Percentiles rank a stretch among this genome's conserved stretches.
phyloP scores from a whole-genome alignment of 352 stramenopile species.

The Globisporangium cederbergense region DNA sequence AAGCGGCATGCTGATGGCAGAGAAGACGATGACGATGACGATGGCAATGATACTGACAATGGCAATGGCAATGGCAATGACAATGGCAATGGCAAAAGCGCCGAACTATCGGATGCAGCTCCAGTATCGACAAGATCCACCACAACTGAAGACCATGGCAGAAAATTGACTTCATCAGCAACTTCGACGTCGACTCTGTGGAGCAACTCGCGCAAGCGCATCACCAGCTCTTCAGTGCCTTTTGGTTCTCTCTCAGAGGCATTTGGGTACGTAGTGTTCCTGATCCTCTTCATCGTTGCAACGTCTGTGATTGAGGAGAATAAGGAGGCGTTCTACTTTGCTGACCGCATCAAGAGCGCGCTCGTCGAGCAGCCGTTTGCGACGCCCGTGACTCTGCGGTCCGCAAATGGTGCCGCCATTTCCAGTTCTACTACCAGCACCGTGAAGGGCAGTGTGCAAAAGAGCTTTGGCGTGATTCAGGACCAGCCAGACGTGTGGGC shows the following conservation, averaged over 20 bases:
- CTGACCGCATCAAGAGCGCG: conserved; percentile 44
- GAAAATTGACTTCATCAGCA: neutral
- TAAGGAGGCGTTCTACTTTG: conserved; percentile 61
- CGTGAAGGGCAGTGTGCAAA: conserved; percentile 22
- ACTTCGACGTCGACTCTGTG: neutral
- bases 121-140: neutral
- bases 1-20: conserved; percentile 30
- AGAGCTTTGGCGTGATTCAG: conserved; percentile 50
- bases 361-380: conserved; percentile 50
- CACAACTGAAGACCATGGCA: neutral
- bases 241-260: conserved; percentile 55
- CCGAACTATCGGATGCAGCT: conserved; percentile 2
- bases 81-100: neutral
- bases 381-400: conserved; percentile 14
- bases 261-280: conserved; percentile 44
- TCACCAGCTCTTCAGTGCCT: conserved; percentile 31
- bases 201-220: conserved; percentile 24
- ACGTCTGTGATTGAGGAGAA: conserved; percentile 45
- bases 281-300: conserved; percentile 54
- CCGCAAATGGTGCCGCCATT: conserved; percentile 12
- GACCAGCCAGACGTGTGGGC: conserved; percentile 57
- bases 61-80: neutral
- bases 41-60: neutral
- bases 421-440: neutral
- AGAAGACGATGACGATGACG: neutral